Evolutionary conservation across 139 green algal species (phyloP).

Genomic region (Limnomonas spitsbergensis): DNA sequence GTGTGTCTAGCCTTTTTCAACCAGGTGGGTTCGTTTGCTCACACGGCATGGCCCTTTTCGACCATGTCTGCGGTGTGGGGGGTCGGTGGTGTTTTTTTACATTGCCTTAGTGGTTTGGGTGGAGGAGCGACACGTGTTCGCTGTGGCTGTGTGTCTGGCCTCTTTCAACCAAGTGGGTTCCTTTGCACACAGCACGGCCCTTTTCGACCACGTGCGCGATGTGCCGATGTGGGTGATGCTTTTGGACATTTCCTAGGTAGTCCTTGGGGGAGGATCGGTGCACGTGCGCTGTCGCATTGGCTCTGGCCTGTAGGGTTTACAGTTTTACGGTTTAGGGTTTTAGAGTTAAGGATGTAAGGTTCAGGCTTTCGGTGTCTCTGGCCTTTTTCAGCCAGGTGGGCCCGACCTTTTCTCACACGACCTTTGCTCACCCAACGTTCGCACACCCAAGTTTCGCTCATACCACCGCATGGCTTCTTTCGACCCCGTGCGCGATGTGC

Average conservation of each 20-base stretch:
- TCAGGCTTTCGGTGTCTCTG: conserved; percentile 58
- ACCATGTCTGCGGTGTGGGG: neutral
- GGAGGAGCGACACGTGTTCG: conserved; percentile 53
- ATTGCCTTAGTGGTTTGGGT: conserved; percentile 50
- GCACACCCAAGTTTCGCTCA: too few species aligned
- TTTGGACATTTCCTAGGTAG: conserved; percentile 51
- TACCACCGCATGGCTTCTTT: too few species aligned
- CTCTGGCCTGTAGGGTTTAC: conserved; percentile 70
- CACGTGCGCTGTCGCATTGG: conserved; percentile 58
- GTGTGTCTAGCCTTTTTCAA: conserved; percentile 75
- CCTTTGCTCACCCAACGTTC: too few species aligned
- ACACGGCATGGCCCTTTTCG: neutral
- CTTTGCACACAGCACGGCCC: neutral
- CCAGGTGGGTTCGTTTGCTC: conserved; percentile 40
- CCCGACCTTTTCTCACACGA: too few species aligned
- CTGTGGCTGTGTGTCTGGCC: conserved; percentile 62
- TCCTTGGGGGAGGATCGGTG: conserved; percentile 46
- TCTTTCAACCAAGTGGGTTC: conserved; percentile 66
- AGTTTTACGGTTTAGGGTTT: too few species aligned
- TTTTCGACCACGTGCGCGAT: neutral
- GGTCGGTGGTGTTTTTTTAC: conserved; percentile 51
- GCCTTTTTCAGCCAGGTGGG: conserved; percentile 73
- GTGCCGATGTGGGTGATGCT: conserved; percentile 52
- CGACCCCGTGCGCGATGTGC: neutral
- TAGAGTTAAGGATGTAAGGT: too few species aligned